Base-by-base conservation (phyloP, 1,139 yeast genomes). In the Yamadazyma atmosphaerica region DNA sequence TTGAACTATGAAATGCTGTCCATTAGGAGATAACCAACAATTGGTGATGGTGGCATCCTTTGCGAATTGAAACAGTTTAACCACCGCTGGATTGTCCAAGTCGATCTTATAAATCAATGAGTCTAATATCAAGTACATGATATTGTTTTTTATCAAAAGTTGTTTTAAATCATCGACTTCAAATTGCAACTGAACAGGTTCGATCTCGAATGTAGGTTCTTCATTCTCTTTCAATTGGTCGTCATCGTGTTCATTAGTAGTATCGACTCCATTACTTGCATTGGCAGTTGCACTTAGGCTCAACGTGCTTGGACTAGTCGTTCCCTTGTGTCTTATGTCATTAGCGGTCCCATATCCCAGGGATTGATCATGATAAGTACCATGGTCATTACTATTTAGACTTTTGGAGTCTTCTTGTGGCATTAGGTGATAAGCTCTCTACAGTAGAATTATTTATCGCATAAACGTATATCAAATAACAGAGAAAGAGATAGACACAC, bases 141-240 rank as follows among this genome's bases (percentile, higher is more conserved):
- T 49, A 42, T 69, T 65, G 41, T 55, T 61, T 35, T 55, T 55
- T 2, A 67, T 71, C 14, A 51, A 42, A 10, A 67, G 48, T n/a
- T 48, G 43, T 11, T 45, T 50, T 29, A 72, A 54, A 3, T 55
- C 48, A n/a, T 52, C 45, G 22, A 70, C 59, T 19, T 55, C 60
- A 47, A 71, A 71, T 43, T 70, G 76, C 16, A 71, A 59, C 47
- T 65, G 75, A 3, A 71, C 76, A 23, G 61, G 60, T 37, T 71
- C 76, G n/a, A 72, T 49, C 9, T 57, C 59, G 45, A 68, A 66
- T 9, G 46, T 40, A 1, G 70, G 68, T 33, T 47, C 47, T 5
- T 30, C 25, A 3, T 4, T 17, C 11, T 19, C 16, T 9, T 19
- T 19, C 21, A 28, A 28, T 28, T 28, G 19, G 16, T 28, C 10